These are phyloP conservation scores for Zygoascus sp. DNA, from an alignment of 1,139 yeast genomes.

Conservation along the genomic window DNA sequence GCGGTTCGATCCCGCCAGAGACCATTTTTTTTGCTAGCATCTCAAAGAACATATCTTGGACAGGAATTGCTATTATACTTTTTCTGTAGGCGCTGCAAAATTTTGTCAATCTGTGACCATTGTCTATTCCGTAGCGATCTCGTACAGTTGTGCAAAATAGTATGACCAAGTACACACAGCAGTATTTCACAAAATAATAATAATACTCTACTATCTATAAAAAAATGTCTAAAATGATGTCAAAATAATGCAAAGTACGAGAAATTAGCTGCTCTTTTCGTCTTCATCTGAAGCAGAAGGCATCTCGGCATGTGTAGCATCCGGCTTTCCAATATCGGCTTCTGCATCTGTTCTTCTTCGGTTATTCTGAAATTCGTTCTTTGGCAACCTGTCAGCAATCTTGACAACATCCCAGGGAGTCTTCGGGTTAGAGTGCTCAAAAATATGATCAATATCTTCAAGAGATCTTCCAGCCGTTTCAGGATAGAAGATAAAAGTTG, in stretches of 20 bases:
- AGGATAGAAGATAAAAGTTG: conserved; percentile 61
- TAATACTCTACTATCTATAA: too few species aligned
- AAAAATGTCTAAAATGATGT: not conserved
- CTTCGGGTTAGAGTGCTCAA: conserved; percentile 34
- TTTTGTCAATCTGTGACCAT: too few species aligned
- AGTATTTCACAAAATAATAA: too few species aligned
- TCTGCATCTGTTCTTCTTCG: conserved; percentile 2
- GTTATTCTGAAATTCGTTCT: conserved; percentile 1
- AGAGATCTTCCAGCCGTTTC: conserved; percentile 72
- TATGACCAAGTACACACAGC: not conserved
- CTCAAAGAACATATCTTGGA: not conserved
- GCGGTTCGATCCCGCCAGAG: conserved; percentile 25
- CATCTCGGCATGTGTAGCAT: not conserved
- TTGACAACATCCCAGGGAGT: conserved; percentile 40
- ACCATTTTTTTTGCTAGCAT: conserved; percentile 15
- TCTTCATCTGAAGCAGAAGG: not conserved
- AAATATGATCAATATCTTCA: conserved; percentile 52
- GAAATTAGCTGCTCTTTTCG: not conserved
- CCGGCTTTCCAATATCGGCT: not conserved
- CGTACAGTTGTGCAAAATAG: not conserved
- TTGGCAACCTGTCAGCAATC: conserved; percentile 26
- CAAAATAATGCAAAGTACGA: too few species aligned
- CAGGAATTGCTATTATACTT: not conserved
- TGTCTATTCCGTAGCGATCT: not conserved
- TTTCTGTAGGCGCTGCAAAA: not conserved